Evolutionary conservation across 2,329 filamentous ascomycete genomes (phyloP).

Genomic region (Aspergillus calidoustus): DNA sequence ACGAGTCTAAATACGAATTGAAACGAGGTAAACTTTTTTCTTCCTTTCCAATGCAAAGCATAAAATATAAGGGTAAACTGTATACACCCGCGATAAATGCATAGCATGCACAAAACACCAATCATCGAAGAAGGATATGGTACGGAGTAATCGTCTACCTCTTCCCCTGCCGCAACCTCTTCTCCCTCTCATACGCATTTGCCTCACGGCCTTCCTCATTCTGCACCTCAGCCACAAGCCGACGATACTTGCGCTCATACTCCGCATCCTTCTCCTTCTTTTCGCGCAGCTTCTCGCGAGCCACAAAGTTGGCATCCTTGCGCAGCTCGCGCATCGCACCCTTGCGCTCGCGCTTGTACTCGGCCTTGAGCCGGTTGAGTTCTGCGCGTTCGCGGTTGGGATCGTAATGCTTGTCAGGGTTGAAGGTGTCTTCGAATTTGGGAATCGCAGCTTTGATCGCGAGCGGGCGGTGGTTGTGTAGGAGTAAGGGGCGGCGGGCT

Average conservation of each 20-base stretch:
- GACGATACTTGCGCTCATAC: conserved; percentile 96
- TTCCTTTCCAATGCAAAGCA: not conserved
- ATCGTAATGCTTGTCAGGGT: conserved; percentile 96
- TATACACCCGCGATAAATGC: conserved; percentile 5
- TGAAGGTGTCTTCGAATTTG: conserved; percentile 95
- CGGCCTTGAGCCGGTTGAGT: conserved; percentile 78
- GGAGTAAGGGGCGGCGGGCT: conserved; percentile 75
- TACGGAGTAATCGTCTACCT: conserved; percentile 38
- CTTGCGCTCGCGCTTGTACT: conserved; percentile 95
- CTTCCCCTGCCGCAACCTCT: conserved; percentile 71
- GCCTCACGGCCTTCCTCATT: conserved; percentile 85
- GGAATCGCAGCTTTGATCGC: conserved; percentile 87
- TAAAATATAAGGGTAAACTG: not conserved
- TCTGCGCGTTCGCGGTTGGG: conserved; percentile 89
- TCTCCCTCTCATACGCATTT: conserved; percentile 90
- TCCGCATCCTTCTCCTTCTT: conserved; percentile 93
- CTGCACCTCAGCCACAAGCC: conserved; percentile 92
- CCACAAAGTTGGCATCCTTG: conserved; percentile 94
- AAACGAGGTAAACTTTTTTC: conserved; percentile 3
- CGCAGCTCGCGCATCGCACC: conserved; percentile 90
- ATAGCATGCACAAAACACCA: conserved; percentile 15
- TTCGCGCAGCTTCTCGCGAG: conserved; percentile 82
- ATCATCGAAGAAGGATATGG: not conserved
- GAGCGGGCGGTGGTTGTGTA: conserved; percentile 87
- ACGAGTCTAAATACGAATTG: not conserved